phyloP scores from a whole-genome alignment of 148 eudicot genomes.

The Rhododendron kiyosumense region DNA sequence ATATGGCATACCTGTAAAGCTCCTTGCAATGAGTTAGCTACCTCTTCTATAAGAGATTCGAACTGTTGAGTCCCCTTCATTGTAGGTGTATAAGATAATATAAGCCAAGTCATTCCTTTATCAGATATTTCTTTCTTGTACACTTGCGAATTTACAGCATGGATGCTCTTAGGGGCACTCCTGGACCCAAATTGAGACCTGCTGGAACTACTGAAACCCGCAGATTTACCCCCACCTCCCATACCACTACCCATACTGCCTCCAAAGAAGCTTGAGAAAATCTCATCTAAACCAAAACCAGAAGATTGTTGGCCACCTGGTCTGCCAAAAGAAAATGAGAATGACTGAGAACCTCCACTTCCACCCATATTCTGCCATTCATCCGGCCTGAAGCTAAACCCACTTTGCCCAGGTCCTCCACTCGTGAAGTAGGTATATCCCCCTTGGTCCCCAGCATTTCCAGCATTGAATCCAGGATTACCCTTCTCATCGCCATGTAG shows the following conservation, averaged over 20 bases:
- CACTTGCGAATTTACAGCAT: slow-evolving; percentile 40
- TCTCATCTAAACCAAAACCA: slow-evolving; percentile 72
- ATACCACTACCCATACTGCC: slow-evolving; percentile 36
- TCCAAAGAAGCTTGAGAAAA: slow-evolving; percentile 74
- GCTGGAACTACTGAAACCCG: slow-evolving; percentile 50
- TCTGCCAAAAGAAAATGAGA: slow-evolving; percentile 90
- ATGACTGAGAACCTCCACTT: slow-evolving; percentile 54
- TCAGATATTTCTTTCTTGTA: slow-evolving; percentile 71
- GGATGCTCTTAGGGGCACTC: slow-evolving; percentile 37
- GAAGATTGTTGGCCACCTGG: slow-evolving; percentile 50
- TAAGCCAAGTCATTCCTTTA: slow-evolving; percentile 76
- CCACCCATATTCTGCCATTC: slow-evolving; percentile 83
- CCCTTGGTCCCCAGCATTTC: slow-evolving; percentile 49
- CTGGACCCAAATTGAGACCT: slow-evolving; percentile 42
- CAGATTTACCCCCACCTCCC: slow-evolving; percentile 58
- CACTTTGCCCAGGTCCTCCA: slow-evolving; percentile 71
- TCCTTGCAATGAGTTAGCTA: slow-evolving; percentile 55
- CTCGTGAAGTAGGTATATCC: slow-evolving; percentile 61
- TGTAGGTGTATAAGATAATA: slow-evolving; percentile 52
- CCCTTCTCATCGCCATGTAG: slow-evolving; percentile 83
- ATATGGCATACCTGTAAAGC: slow-evolving; percentile 55
- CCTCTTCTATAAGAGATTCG: slow-evolving; percentile 59
- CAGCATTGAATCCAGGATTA: slow-evolving; percentile 68
- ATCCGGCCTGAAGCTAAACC: slow-evolving; percentile 44
- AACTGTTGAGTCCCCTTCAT: slow-evolving; percentile 34